Conservation (phyloP, 495 filamentous ascomycete genomes). For the Evernia prunastri region DNA sequence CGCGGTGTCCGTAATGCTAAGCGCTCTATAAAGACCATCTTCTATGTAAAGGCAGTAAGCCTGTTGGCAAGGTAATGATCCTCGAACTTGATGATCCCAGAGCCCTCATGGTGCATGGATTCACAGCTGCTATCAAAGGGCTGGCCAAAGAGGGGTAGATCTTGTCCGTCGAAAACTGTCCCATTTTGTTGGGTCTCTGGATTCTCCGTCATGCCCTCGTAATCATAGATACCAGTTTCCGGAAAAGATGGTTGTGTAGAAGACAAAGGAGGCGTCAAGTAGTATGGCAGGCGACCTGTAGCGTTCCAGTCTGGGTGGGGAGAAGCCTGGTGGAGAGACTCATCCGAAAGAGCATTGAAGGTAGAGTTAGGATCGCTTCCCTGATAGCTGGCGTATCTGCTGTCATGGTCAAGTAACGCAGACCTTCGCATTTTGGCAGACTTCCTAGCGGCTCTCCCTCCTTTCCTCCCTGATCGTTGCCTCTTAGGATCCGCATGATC, state of each 20-base stretch:
- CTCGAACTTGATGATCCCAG: not conserved
- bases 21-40: not conserved
- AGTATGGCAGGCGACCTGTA: slow-evolving; percentile 11
- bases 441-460: slow-evolving; percentile 46
- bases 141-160: not conserved
- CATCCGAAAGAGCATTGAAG: not conserved
- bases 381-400: not conserved
- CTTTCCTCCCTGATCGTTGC: slow-evolving; percentile 51
- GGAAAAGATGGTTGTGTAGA: slow-evolving; percentile 11
- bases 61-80: slow-evolving; percentile 9
- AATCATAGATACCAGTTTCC: slow-evolving; percentile 5
- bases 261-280: slow-evolving; percentile 7
- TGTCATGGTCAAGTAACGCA: slow-evolving; percentile 6
- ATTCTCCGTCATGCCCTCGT: slow-evolving; percentile 1
- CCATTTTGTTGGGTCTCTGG: not conserved
- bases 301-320: not conserved
- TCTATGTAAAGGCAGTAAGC: slow-evolving; percentile 5
- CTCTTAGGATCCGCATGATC: slow-evolving; percentile 42
- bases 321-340: not conserved
- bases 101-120: not conserved
- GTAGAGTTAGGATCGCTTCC: not conserved
- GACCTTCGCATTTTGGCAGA: slow-evolving; percentile 26
- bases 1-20: not conserved
- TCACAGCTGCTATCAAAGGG: slow-evolving; percentile 4
- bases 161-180: not conserved